Conservation (phyloP, 129 eudicot species). For the Lonicera japonica region DNA sequence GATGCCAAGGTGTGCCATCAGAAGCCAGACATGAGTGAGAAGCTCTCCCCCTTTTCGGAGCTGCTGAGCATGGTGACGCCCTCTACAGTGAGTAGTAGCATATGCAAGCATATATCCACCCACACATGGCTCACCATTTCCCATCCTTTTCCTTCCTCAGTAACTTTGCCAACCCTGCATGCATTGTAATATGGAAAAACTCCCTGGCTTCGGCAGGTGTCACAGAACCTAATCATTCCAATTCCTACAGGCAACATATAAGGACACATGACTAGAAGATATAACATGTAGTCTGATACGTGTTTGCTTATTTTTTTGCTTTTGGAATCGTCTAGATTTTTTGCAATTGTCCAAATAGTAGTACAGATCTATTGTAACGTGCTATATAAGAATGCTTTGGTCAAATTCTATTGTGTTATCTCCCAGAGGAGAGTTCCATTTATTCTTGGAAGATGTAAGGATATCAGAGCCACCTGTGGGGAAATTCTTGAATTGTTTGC, state of each 20-base stretch:
- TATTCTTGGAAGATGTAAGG: too few species aligned
- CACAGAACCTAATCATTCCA: too few species aligned
- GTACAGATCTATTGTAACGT: conserved; percentile 56
- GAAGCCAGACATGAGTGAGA: too few species aligned
- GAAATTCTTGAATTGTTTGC: conserved; percentile 15
- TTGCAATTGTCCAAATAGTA: conserved; percentile 13
- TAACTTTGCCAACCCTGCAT: too few species aligned
- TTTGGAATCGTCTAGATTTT: neutral
- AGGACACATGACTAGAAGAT: conserved; percentile 38
- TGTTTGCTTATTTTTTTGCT: conserved; percentile 26
- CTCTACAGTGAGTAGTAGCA: too few species aligned
- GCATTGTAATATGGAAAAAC: conserved; percentile 31
- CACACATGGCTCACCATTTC: too few species aligned
- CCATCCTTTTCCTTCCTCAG: too few species aligned
- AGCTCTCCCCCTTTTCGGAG: too few species aligned
- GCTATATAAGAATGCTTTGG: conserved; percentile 56
- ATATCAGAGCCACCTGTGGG: conserved; percentile 13
- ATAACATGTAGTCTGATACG: conserved; percentile 36
- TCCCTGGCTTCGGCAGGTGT: conserved; percentile 39
- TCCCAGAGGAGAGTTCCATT: conserved; percentile 20
- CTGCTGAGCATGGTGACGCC: too few species aligned
- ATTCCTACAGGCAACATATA: conserved; percentile 45
- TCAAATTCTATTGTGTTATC: conserved; percentile 31
- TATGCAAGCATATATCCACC: too few species aligned
- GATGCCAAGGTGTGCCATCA: too few species aligned